A percentile compares a stretch with the other conserved stretches of the same genome.
These are phyloP conservation scores for Austroboletus niveus DNA, from an alignment of 1,284 basidiomycete species.

Conservation along the genomic window DNA sequence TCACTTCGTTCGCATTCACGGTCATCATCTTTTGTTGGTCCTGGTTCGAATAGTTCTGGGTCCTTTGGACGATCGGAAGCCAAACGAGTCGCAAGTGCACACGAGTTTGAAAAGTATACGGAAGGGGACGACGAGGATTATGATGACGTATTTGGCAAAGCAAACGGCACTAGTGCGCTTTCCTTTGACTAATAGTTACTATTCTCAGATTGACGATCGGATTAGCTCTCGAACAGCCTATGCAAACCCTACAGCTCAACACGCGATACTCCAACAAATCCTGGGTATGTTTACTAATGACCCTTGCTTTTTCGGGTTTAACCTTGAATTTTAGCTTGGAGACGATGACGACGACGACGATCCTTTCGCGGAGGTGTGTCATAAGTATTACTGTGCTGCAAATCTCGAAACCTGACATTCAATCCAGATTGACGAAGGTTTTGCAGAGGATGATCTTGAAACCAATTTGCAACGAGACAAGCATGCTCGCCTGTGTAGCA, in stretches of 20 bases:
- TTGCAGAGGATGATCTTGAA: slow-evolving; percentile 84
- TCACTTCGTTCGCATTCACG: slow-evolving; percentile 41
- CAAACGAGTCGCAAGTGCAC: slow-evolving; percentile 47
- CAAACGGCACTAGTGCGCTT: slow-evolving; percentile 57
- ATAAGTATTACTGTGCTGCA: background rate
- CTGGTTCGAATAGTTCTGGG: slow-evolving; percentile 37
- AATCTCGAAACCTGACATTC: slow-evolving; percentile 6
- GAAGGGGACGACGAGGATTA: slow-evolving; percentile 88
- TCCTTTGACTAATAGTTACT: background rate
- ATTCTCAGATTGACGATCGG: background rate
- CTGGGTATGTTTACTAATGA: slow-evolving; percentile 54
- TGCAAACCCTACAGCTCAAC: slow-evolving; percentile 76
- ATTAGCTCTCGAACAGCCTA: slow-evolving; percentile 55
- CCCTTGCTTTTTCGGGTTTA: slow-evolving; percentile 1
- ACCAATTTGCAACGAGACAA: slow-evolving; percentile 89
- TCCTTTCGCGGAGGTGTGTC: slow-evolving; percentile 84
- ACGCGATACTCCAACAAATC: slow-evolving; percentile 83
- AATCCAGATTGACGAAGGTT: slow-evolving; percentile 83
- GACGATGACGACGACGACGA: slow-evolving; percentile 88
- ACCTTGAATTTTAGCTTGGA: slow-evolving; percentile 49
- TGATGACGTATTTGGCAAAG: slow-evolving; percentile 86
- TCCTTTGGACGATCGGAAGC: slow-evolving; percentile 68
- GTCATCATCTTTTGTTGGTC: slow-evolving; percentile 58
- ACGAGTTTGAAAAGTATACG: slow-evolving; percentile 78
- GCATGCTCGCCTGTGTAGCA: slow-evolving; percentile 79